phyloP scores from a whole-genome alignment of 2,329 filamentous ascomycete species.

The Aspergillus sp. region DNA sequence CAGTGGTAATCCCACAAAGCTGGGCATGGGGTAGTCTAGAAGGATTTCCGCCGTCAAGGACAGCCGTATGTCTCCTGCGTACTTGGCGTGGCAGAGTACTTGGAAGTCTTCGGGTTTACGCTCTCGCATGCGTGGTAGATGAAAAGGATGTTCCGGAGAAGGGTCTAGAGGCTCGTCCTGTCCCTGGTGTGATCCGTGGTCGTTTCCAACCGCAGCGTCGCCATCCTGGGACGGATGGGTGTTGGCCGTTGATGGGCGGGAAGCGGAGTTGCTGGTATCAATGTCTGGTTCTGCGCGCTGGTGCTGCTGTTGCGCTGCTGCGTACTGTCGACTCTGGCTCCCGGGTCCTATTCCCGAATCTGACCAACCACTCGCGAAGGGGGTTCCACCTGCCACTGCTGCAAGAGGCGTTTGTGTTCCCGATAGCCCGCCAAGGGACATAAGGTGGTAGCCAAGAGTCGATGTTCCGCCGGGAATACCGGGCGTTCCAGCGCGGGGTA shows the following conservation, averaged over 20 bases:
- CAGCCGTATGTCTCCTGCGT: slow-evolving; percentile 80
- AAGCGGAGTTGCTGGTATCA: slow-evolving; percentile 33
- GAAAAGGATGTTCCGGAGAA: slow-evolving; percentile 8
- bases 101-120: slow-evolving; percentile 82
- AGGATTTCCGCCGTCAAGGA: slow-evolving; percentile 92
- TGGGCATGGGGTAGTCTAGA: slow-evolving; percentile 96
- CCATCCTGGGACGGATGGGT: slow-evolving; percentile 21
- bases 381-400: slow-evolving; percentile 39
- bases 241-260: slow-evolving; percentile 41
- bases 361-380: slow-evolving; percentile 35
- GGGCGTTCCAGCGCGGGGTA: slow-evolving; percentile 42
- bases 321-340: slow-evolving; percentile 10
- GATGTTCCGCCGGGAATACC: slow-evolving; percentile 47
- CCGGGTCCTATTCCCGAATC: slow-evolving; percentile 22
- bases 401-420: slow-evolving; percentile 46
- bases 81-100: slow-evolving; percentile 84
- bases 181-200: slow-evolving; percentile 2
- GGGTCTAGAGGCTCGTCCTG: slow-evolving; percentile 15
- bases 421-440: slow-evolving; percentile 44
- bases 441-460: slow-evolving; percentile 45
- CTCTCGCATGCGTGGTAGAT: slow-evolving; percentile 59
- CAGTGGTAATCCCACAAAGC: slow-evolving; percentile 91
- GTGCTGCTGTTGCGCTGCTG: slow-evolving; percentile 20
- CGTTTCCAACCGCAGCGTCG: slow-evolving; percentile 16
- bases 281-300: slow-evolving; percentile 28